Conservation (phyloP, 305 asterid species). For the Fraxinus latifolia region DNA sequence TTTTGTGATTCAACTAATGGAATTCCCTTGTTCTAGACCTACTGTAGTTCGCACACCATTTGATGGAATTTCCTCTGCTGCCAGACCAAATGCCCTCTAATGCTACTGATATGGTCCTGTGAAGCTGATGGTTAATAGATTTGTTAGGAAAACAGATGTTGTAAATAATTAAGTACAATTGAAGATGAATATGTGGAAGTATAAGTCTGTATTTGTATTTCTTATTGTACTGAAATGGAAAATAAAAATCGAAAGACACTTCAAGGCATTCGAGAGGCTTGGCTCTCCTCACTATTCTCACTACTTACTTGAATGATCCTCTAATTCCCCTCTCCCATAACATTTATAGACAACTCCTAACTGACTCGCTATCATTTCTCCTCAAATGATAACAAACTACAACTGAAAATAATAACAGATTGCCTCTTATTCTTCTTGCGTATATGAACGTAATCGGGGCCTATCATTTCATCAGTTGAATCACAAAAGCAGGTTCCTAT, state of each 20-base stretch:
- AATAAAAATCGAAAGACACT: not conserved
- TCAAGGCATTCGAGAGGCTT: not conserved
- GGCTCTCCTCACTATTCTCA: not conserved
- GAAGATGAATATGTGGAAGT: not conserved
- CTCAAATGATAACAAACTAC: not conserved
- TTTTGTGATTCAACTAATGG: not conserved
- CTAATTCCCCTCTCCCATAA: not conserved
- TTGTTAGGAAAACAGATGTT: not conserved
- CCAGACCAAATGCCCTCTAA: not conserved
- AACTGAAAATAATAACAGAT: not conserved
- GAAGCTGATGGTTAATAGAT: not conserved
- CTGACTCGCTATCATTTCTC: not conserved
- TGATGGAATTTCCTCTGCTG: not conserved
- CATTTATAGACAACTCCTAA: not conserved
- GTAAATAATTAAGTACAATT: not conserved
- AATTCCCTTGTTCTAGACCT: not conserved
- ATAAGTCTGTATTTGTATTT: not conserved
- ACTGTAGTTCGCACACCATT: not conserved
- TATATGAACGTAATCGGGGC: not conserved
- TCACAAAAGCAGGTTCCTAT: not conserved
- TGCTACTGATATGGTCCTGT: not conserved
- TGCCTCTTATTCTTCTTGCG: not conserved
- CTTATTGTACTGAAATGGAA: not conserved
- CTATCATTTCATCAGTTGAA: not conserved
- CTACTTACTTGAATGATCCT: not conserved